phyloP scores from a whole-genome alignment of 2,329 filamentous ascomycete genomes.

The Venturia nashicola region DNA sequence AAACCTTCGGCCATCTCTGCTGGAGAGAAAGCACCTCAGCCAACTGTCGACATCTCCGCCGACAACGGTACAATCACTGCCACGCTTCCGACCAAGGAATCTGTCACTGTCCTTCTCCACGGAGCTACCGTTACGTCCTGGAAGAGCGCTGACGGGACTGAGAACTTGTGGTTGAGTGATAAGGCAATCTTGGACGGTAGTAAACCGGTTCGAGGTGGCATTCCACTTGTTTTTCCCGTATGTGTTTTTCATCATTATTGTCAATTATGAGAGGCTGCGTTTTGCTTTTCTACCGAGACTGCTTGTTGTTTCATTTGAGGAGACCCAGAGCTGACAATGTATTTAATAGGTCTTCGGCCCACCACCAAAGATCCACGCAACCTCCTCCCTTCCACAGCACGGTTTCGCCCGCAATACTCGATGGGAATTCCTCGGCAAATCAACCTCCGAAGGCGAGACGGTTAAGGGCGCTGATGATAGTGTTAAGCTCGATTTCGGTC shows the following conservation, averaged over 20 bases:
- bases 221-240: slow-evolving; percentile 89
- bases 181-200: slow-evolving; percentile 70
- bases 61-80: slow-evolving; percentile 65
- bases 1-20: slow-evolving; percentile 69
- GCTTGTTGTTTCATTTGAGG: background rate
- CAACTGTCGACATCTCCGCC: slow-evolving; percentile 63
- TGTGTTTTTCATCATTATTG: slow-evolving; percentile 18
- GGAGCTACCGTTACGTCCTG: slow-evolving; percentile 89
- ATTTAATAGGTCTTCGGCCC: slow-evolving; percentile 56
- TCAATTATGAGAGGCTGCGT: no score
- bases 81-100: slow-evolving; percentile 73
- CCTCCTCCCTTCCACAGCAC: slow-evolving; percentile 73
- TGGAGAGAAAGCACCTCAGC: slow-evolving; percentile 52
- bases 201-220: slow-evolving; percentile 82
- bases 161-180: slow-evolving; percentile 80
- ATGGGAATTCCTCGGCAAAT: slow-evolving; percentile 93
- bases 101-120: slow-evolving; percentile 72
- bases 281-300: no score
- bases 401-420: slow-evolving; percentile 81
- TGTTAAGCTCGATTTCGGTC: slow-evolving; percentile 91
- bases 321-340: background rate
- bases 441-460: slow-evolving; percentile 47
- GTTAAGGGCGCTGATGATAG: slow-evolving; percentile 44
- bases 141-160: slow-evolving; percentile 62
- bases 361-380: slow-evolving; percentile 63